These are phyloP conservation scores for Backusella liffmaniae DNA, from an alignment of 192 early-diverging fungal genomes.

Conservation along the genomic window DNA sequence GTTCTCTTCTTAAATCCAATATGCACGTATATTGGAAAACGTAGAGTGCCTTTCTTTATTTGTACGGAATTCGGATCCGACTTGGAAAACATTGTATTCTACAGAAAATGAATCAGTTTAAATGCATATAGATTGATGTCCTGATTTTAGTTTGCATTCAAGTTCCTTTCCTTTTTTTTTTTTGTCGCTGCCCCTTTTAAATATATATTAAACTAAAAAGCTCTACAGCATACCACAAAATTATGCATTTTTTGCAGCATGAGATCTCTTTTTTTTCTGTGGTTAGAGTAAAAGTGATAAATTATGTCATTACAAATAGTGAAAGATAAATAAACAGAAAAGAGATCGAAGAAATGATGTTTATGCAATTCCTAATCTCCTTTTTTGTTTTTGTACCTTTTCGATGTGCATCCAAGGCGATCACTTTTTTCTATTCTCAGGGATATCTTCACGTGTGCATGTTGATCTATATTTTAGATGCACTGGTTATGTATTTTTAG, in stretches of 20 bases:
- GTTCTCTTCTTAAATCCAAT: background rate
- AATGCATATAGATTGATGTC: background rate
- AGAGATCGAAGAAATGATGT: background rate
- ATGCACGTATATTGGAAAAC: conserved; percentile 6
- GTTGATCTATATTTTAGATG: background rate
- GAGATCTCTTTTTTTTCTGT: background rate
- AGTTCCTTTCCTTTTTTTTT: background rate
- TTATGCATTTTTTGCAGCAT: background rate
- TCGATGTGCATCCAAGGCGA: background rate
- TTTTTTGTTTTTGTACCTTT: background rate
- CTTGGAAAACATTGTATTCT: background rate
- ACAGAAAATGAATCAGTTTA: background rate
- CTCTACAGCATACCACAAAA: background rate
- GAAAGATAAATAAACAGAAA: background rate
- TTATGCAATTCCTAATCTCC: background rate
- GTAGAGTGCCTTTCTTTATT: background rate
- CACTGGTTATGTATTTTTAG: background rate
- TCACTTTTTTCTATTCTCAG: background rate
- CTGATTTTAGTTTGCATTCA: background rate
- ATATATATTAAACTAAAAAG: background rate
- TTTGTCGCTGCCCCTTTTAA: background rate
- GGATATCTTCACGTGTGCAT: background rate
- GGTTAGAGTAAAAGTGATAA: background rate
- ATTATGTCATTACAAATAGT: background rate
- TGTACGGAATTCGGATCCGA: background rate